These are phyloP conservation scores for Tuber calosporum DNA, from an alignment of 495 filamentous ascomycete species.

Conservation along the genomic window DNA sequence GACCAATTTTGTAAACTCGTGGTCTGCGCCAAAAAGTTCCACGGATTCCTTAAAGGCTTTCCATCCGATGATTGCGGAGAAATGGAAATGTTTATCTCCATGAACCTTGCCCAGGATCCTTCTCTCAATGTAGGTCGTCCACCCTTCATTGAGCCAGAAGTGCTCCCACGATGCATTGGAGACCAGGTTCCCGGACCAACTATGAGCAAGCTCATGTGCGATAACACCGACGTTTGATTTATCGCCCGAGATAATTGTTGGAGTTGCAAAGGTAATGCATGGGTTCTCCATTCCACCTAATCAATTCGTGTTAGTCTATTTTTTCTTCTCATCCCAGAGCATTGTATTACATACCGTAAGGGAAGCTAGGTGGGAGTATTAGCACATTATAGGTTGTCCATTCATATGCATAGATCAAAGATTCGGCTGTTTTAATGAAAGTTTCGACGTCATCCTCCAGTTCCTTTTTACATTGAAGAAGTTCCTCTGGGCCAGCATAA, in stretches of 20 bases:
- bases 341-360: slow-evolving; percentile 48
- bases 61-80: slow-evolving; percentile 85
- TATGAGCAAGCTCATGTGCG: slow-evolving; percentile 86
- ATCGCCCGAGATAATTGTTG: slow-evolving; percentile 85
- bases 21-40: slow-evolving; percentile 64
- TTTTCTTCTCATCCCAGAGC: background rate
- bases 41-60: slow-evolving; percentile 64
- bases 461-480: slow-evolving; percentile 78
- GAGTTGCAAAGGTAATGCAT: slow-evolving; percentile 86
- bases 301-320: background rate
- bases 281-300: slow-evolving; percentile 85
- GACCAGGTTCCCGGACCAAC: slow-evolving; percentile 90
- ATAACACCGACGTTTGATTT: slow-evolving; percentile 94
- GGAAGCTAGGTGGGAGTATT: slow-evolving; percentile 67
- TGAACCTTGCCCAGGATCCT: slow-evolving; percentile 62
- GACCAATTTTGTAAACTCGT: slow-evolving; percentile 87
- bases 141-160: slow-evolving; percentile 89
- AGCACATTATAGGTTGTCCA: slow-evolving; percentile 96
- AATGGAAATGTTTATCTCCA: slow-evolving; percentile 76
- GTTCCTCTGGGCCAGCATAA: slow-evolving; percentile 77
- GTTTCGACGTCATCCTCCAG: slow-evolving; percentile 81
- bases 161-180: slow-evolving; percentile 91
- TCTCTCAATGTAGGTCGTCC: slow-evolving; percentile 90
- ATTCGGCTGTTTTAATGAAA: slow-evolving; percentile 81
- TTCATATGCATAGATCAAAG: slow-evolving; percentile 51